Evolutionary conservation across 345 rosid species (phyloP), one percentile per base, ranked within the genome.

Genomic region (Lepidium aucheri): DNA sequence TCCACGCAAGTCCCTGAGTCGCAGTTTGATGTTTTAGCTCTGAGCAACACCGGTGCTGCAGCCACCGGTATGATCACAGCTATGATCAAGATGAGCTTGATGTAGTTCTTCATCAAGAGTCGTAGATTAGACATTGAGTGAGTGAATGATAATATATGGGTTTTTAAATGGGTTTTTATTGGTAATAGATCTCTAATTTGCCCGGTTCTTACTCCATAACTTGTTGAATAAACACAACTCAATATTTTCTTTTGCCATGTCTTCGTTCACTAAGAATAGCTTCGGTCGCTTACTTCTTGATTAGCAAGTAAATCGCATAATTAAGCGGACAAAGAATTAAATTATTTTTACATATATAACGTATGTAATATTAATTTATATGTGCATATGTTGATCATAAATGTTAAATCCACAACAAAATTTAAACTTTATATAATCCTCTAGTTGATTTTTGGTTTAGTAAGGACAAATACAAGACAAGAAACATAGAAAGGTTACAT

Each of bases 171-270:
- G 16, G 35, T 22, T 24, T 50, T 33, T 9, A 60, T 4, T 51
- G 14, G 63, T 32, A 33, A 4, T 51, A 8, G 30, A 30, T 53
- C 13, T 47, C 14, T 53, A 44, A 26, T 35, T 53, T 44, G 18
- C 24, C 69, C 75, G 36, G 42, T 70, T 70, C 50, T 61, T 53
- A 35, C 69, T 70, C 63, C 26, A 61, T 8, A 14, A 20, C 30
- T 35, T 53, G 39, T 61, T 70, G 39, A 52, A 62, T 60, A 51
- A 24, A 0, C 6, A 28, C 26, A 44, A 3, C 36, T 58, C n/a
- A 26, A 14, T 55, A 35, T 24, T 59, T 12, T 11, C 0, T 14
- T 42, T 17, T 41, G n/a, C 33, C 4, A 0, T 26, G 28, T 12
- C 41, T 10, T 51, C 17, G 3, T n/a, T 39, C 42, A 51, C 74